These are phyloP conservation scores for Xenoacremonium recifei DNA, from an alignment of 2,329 filamentous ascomycete genomes.

Conservation along the genomic window DNA sequence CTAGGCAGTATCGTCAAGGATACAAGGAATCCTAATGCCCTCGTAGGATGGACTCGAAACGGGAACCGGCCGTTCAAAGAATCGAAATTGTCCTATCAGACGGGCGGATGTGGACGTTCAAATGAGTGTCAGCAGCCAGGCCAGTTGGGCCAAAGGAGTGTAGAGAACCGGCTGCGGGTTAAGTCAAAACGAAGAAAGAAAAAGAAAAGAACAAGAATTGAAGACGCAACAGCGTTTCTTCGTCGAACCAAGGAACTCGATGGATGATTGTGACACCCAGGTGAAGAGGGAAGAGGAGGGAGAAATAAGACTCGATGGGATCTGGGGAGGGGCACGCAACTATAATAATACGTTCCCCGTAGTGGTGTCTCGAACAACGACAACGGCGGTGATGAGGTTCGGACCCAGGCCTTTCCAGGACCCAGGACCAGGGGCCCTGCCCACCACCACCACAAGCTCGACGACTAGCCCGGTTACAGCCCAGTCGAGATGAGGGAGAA, in stretches of 20 bases:
- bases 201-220: conserved; percentile 27
- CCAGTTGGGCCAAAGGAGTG: conserved; percentile 49
- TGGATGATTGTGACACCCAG: neutral
- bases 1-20: neutral
- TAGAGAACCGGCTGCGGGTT: conserved; percentile 29
- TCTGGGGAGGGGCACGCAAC: conserved; percentile 23
- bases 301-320: conserved; percentile 20
- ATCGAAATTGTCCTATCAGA: conserved; percentile 1
- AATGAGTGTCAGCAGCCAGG: conserved; percentile 59
- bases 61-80: conserved; percentile 18
- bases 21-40: neutral
- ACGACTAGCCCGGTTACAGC: conserved; percentile 30
- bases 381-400: conserved; percentile 26
- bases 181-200: too few species aligned
- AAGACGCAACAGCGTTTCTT: conserved; percentile 27
- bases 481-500: conserved; percentile 4
- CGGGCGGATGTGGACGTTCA: conserved; percentile 11
- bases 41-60: conserved; percentile 20
- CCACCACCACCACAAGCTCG: conserved; percentile 1
- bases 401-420: conserved; percentile 7
- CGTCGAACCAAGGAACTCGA: conserved; percentile 11
- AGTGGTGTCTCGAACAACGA: conserved; percentile 22
- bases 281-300: conserved; percentile 13
- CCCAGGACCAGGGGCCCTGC: conserved; percentile 9
- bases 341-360: conserved; percentile 23